A percentile compares a stretch with the other conserved stretches of the same genome.
phyloP scores from a whole-genome alignment of 2,329 filamentous ascomycete species.

The Scolecobasidium constrictum region DNA sequence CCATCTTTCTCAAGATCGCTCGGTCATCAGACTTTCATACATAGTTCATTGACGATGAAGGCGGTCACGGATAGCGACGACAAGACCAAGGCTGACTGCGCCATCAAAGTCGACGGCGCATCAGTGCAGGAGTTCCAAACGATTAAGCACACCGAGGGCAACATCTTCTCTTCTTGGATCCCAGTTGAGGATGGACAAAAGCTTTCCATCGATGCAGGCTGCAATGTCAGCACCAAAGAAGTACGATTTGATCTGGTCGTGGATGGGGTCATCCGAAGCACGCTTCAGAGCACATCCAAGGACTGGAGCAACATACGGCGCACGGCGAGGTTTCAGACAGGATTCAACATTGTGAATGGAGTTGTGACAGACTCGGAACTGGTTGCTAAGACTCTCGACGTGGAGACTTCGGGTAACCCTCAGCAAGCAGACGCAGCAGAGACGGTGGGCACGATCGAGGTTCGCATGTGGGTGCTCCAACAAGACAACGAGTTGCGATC shows the following conservation, averaged over 20 bases:
- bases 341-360: slow-evolving; percentile 10
- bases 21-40: neutral
- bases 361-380: too few species aligned
- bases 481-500: slow-evolving; percentile 14
- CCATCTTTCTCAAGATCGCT: neutral
- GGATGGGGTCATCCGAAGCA: slow-evolving; percentile 24
- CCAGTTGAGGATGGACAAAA: slow-evolving; percentile 21
- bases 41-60: slow-evolving; percentile 28
- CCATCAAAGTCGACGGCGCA: slow-evolving; percentile 16
- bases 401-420: slow-evolving; percentile 3
- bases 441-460: slow-evolving; percentile 21
- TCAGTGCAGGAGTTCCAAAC: slow-evolving; percentile 23
- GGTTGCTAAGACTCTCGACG: slow-evolving; percentile 3
- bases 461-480: slow-evolving; percentile 19
- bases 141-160: slow-evolving; percentile 16
- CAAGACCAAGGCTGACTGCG: slow-evolving; percentile 21
- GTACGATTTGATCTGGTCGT: slow-evolving; percentile 24
- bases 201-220: slow-evolving; percentile 20
- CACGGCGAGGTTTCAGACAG: slow-evolving; percentile 10
- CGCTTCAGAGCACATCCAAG: slow-evolving; percentile 7
- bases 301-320: slow-evolving; percentile 8
- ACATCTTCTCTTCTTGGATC: slow-evolving; percentile 26
- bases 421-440: slow-evolving; percentile 11
- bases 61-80: slow-evolving; percentile 23
- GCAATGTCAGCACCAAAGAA: slow-evolving; percentile 21